These are phyloP conservation scores for Starmerella vitae DNA, from an alignment of 805 yeast genomes.

Conservation along the genomic window DNA sequence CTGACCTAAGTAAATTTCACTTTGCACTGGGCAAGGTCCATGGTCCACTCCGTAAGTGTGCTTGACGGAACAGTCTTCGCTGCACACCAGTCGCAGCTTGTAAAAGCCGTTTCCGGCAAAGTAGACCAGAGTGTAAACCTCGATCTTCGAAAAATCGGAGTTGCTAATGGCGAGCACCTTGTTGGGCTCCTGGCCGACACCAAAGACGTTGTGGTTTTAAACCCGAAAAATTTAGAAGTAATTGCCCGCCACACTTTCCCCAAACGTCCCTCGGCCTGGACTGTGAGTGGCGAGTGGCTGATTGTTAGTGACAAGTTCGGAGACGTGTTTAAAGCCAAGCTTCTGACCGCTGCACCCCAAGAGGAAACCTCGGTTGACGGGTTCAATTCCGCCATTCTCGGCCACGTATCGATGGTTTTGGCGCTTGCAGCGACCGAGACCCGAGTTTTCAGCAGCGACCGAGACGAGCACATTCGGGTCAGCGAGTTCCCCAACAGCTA, in stretches of 20 bases:
- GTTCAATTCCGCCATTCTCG: constrained; percentile 49
- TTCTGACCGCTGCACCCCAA: constrained; percentile 32
- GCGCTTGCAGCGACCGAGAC: constrained; percentile 36
- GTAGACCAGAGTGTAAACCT: not conserved
- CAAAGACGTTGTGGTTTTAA: constrained; percentile 59
- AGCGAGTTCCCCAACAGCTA: constrained; percentile 66
- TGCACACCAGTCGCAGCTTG: not conserved
- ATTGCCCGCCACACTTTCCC: constrained; percentile 67
- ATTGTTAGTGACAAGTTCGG: constrained; percentile 91
- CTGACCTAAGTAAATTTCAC: too few species aligned
- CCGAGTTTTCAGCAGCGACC: constrained; percentile 63
- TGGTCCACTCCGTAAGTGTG: constrained; percentile 10
- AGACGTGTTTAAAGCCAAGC: constrained; percentile 53
- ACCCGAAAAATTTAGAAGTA: constrained; percentile 33
- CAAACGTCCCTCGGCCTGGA: constrained; percentile 80
- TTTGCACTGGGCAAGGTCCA: not conserved
- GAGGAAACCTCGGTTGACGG: constrained; percentile 21
- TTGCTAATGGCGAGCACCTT: constrained; percentile 41
- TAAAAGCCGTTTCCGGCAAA: not conserved
- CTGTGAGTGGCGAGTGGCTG: constrained; percentile 34
- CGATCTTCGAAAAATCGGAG: constrained; percentile 41
- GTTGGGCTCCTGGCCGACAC: constrained; percentile 70
- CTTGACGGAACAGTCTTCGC: constrained; percentile 2
- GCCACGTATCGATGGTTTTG: constrained; percentile 96
- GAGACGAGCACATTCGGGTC: constrained; percentile 91